Percentiles rank a stretch among this genome's conserved stretches.
Conservation (phyloP, 495 filamentous ascomycete species). For the Podospora anserina region DNA sequence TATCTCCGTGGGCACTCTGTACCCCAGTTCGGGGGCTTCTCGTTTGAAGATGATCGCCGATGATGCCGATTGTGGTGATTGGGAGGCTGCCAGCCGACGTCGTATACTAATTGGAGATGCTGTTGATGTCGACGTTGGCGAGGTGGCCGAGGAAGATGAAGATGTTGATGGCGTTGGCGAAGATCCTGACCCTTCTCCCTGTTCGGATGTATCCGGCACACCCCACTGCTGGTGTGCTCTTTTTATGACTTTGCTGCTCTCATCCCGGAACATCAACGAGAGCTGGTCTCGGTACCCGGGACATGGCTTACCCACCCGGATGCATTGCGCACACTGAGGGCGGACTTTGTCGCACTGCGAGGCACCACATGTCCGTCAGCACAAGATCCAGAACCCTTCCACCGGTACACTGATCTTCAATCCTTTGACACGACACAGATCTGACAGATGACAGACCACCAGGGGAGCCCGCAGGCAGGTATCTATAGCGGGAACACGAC, state of each 20-base stretch:
- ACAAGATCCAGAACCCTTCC: neutral
- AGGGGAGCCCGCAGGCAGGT: neutral
- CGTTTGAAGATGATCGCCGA: neutral
- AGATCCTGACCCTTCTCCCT: conserved; percentile 28
- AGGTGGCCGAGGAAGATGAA: conserved; percentile 8
- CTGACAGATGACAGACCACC: neutral
- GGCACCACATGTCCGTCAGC: conserved; percentile 3
- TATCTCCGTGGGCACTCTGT: conserved; percentile 21
- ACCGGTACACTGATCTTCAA: neutral
- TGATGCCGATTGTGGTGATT: conserved; percentile 13
- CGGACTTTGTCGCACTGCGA: conserved; percentile 61
- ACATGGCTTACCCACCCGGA: conserved; percentile 54
- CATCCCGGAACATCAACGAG: conserved; percentile 69
- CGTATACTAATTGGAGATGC: neutral
- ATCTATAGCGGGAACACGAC: conserved; percentile 18
- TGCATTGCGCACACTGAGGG: conserved; percentile 66
- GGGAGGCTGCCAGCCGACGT: conserved; percentile 11
- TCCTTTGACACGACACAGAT: neutral
- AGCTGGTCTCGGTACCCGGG: conserved; percentile 67
- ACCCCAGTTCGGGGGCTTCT: neutral
- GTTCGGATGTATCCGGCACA: conserved; percentile 18
- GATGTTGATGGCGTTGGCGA: conserved; percentile 27
- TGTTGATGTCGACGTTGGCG: neutral
- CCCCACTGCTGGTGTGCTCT: conserved; percentile 59
- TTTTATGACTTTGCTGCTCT: conserved; percentile 63